Base-by-base conservation (phyloP, 306 rosid species). In the Macrotyloma uniflorum region DNA sequence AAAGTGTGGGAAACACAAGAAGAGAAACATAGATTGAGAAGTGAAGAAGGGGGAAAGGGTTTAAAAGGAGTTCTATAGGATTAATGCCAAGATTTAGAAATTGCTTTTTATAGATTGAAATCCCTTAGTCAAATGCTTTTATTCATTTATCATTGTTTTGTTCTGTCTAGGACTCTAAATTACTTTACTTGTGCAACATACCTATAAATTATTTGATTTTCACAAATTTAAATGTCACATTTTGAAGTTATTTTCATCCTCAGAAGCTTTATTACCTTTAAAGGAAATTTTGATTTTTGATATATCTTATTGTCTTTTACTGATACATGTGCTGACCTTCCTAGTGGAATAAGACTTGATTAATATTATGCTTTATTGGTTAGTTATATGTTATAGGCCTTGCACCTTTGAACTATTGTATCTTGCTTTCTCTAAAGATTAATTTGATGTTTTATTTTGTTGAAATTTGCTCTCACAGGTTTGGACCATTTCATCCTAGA, bases 401-500 rank as follows among this genome's bases (percentile, higher is more conserved):
- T 36, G 42, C 26, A 45, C 66, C 65, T 51, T 15, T 67, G 20
- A 28, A 53, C 33, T 8, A 20, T 30, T 72, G 45, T 68, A 73
- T 50, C 30, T 38, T 26, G 78, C 10, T 58, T 79, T 53, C 67
- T 33, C 74, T 66, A 65, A 61, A 40, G 70, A 47, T 63, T 77
- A 35, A 76, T 57, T 18, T 46, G 32, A 24, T 65, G 32, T 69
- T 66, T 38, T 65, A 35, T 62, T 79, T 86, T 77, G 18, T 47
- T 20, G 49, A 74, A 78, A 20, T 33, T 50, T 82, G 61, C 77
- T 74, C 54, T 58, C 84, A 80, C 81, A 90, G 96, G 79, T 62
- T 84, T 81, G 81, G 90, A 88, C 23, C 83, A 87, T 73, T 75
- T 70, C 75, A 74, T 75, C 78, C 84, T 83, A 36, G 86, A 83